Evolutionary conservation across 2,329 filamentous ascomycete species (phyloP), one percentile per base, ranked within the genome.

Genomic region (Hysterium pulicare): DNA sequence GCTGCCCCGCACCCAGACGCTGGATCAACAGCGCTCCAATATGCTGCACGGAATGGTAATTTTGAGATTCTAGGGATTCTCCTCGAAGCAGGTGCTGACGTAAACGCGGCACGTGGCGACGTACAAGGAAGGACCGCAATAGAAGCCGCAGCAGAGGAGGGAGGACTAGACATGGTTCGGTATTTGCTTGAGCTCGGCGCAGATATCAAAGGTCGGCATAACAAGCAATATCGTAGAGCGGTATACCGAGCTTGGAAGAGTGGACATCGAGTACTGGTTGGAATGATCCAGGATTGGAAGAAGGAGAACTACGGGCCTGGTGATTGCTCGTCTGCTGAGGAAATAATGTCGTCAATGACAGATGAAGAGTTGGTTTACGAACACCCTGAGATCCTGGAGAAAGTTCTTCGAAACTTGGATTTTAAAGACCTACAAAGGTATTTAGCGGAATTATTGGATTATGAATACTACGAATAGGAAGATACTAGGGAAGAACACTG

Each of bases 121-220:
- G 7, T 28, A 8, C 7, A 28, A 28, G 24, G 24, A 13, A 28
- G 24, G 24, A 28, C 24, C 13, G 24, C 24, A 8, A 28, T 28
- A 8, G 24, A 28, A 28, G 24, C 40, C 41, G 57, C 59, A 2
- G 54, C 61, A 13, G 57, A 63, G 38, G 23, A 50, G 13, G 59
- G 58, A 21, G 50, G 54, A 11, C 48, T 63, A 19, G 59, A 62
- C 30, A 56, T 59, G 49, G 34, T 61, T 11, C 51, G 58, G 21
- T 40, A 58, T 36, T 49, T 64, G 11, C 44, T 63, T 2, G 36
- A 59, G 4, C 34, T 46, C 17, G 56, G 56, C 17, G 58, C 47
- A 2, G 35, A 43, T 34, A 34, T 33, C 2, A 10, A 13, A 32
- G 11, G 36, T 5, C 31, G 35, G 26, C 30, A 15, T 11, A 47